Evolutionary conservation across 139 green algal genomes (phyloP).

Genomic region (Ettlia oleoabundans): DNA sequence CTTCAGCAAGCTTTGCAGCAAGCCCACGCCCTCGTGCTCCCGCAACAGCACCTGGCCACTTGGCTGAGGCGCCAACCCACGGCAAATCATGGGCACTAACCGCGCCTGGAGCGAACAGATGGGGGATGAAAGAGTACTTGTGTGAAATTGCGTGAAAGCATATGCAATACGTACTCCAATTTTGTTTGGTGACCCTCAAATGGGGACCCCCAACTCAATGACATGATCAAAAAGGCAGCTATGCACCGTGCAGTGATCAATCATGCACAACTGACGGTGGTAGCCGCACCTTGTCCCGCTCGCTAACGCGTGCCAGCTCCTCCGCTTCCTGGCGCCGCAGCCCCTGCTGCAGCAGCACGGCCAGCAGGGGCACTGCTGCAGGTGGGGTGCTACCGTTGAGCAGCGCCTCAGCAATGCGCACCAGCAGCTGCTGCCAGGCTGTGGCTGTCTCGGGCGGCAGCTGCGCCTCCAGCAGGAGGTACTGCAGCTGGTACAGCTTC

Average conservation of each 20-base stretch:
- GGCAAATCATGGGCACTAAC: slow-evolving; percentile 31
- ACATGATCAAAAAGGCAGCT: too few relatives aligned
- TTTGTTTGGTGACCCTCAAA: too few relatives aligned
- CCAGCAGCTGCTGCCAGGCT: slow-evolving; percentile 42
- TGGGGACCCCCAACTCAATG: too few relatives aligned
- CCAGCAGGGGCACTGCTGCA: slow-evolving; percentile 15
- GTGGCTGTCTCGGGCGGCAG: not conserved
- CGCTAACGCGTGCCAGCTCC: not conserved
- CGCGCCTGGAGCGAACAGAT: not conserved
- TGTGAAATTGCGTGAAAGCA: too few relatives aligned
- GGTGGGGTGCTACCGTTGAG: slow-evolving; percentile 49
- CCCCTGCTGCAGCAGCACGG: slow-evolving; percentile 29
- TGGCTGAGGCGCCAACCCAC: slow-evolving; percentile 13
- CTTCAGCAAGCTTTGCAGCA: slow-evolving; percentile 46
- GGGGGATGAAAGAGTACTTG: not conserved
- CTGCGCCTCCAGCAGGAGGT: slow-evolving; percentile 40
- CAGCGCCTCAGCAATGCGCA: slow-evolving; percentile 40
- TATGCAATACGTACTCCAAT: too few relatives aligned
- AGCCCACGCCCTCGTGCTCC: slow-evolving; percentile 28
- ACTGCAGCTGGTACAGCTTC: slow-evolving; percentile 28
- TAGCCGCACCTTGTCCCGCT: not conserved
- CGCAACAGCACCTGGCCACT: slow-evolving; percentile 19
- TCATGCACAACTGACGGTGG: not conserved
- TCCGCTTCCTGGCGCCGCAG: not conserved
- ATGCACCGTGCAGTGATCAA: too few relatives aligned